These are phyloP conservation scores for Sequoiadendron giganteum DNA, from an alignment of 75 land plant genomes.

Conservation along the genomic window DNA sequence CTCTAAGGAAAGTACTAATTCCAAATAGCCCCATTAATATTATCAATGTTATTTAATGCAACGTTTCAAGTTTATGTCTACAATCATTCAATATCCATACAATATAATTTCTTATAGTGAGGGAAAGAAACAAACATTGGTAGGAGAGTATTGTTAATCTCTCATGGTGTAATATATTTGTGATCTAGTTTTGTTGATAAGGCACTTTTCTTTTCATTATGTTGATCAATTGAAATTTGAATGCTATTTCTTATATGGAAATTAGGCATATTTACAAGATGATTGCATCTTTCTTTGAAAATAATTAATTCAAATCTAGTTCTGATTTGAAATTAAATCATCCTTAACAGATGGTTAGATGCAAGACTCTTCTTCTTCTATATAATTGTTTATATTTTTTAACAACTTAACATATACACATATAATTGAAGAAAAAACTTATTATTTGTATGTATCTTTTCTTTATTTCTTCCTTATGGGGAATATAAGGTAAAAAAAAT, in stretches of 20 bases:
- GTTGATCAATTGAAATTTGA: background rate
- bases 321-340: background rate
- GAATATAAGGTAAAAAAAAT: no score
- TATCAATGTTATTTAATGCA: background rate
- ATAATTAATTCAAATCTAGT: background rate
- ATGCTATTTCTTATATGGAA: background rate
- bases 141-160: background rate
- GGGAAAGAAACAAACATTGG: background rate
- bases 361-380: background rate
- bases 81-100: background rate
- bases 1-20: conserved; percentile 10
- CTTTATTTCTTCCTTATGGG: no score
- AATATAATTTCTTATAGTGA: background rate
- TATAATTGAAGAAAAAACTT: no score
- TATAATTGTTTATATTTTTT: no score
- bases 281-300: background rate
- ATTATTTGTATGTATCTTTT: no score
- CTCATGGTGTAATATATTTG: background rate
- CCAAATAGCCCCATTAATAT: background rate
- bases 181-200: background rate
- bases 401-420: no score
- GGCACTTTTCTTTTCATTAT: background rate
- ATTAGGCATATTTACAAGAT: background rate
- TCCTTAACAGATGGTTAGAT: background rate
- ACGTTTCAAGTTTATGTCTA: no score